Evolutionary conservation across 352 stramenopile species (phyloP), one percentile per base, ranked within the genome.

Genomic region (Phytophthora hibernalis): DNA sequence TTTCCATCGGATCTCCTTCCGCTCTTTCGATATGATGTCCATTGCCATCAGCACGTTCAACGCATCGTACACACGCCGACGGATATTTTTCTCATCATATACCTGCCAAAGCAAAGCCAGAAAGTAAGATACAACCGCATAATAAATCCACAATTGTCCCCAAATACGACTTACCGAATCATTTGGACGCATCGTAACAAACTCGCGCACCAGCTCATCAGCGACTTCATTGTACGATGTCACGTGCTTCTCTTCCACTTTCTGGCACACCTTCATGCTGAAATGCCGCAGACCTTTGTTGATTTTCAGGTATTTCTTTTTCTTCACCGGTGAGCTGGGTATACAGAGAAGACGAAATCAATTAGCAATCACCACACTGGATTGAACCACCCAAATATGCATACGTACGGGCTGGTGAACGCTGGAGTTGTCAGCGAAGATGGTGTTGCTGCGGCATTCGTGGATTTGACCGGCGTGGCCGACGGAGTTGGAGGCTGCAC

Each of bases 1-100:
- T 69, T 86, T 95, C 87, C 85, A 97, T 37, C 79, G 78, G 65
- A 95, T 98, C 55, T 97, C 87, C 64, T 98, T 98, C 21, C 97
- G 96, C 58, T 99, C 95, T 75, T 99, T 99, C 26, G 86, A 94
- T 54, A 99, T 99, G 53, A 99, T 99, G 48, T 99, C 96, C 93
- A 99, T 98, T 12, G 97, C 97, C 93, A 98, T 98, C 22, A 99
- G 76, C 15, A 99, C 97, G 70, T 99, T 99, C 13, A 99, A 76
- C 28, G 96, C 96, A 65, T 99, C 97, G 61, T 99, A 99, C 7
- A 99, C 96, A 51, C 97, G 90, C 18, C 97, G 87, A 35, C 97
- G 92, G 53, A 99, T 98, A 67, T 99, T 99, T 63, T 97, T 97
- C 57, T 97, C 91, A 60, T 97, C 91, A 65, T 97, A 97, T n/a